Evolutionary conservation across 139 green algal species (phyloP).

Genomic region (Tetradesmus obliquus): DNA sequence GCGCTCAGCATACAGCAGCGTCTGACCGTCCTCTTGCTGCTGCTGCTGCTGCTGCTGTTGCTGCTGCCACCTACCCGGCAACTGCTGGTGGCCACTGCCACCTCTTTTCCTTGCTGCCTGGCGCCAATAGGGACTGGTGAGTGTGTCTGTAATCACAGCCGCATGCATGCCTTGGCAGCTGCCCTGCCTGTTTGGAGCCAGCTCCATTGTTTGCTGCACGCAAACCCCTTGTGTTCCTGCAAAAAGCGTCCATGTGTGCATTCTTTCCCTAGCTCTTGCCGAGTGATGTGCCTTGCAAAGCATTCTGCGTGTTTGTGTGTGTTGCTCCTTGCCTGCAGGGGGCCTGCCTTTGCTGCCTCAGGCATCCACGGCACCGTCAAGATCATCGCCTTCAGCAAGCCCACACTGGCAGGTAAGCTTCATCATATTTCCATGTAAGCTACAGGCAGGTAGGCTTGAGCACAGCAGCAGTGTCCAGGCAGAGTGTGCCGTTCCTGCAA

Average conservation of each 20-base stretch:
- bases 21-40: not conserved
- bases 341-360: slow-evolving; percentile 62
- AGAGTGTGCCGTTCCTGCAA: no score
- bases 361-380: slow-evolving; percentile 64
- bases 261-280: not conserved
- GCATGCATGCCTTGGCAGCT: no score
- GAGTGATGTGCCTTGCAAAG: not conserved
- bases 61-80: not conserved
- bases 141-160: not conserved
- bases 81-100: not conserved
- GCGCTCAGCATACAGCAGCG: no score
- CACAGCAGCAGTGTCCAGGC: no score
- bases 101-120: not conserved
- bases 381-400: slow-evolving; percentile 48
- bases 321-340: slow-evolving; percentile 52
- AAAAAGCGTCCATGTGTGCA: not conserved
- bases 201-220: no score
- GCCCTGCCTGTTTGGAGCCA: no score
- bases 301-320: not conserved
- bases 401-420: slow-evolving; percentile 8
- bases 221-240: no score
- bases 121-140: slow-evolving; percentile 1
- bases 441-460: no score
- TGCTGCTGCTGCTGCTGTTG: not conserved
- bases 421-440: no score